phyloP scores from a whole-genome alignment of 768 basidiomycete genomes.

The Xanthoconium stramineum region DNA sequence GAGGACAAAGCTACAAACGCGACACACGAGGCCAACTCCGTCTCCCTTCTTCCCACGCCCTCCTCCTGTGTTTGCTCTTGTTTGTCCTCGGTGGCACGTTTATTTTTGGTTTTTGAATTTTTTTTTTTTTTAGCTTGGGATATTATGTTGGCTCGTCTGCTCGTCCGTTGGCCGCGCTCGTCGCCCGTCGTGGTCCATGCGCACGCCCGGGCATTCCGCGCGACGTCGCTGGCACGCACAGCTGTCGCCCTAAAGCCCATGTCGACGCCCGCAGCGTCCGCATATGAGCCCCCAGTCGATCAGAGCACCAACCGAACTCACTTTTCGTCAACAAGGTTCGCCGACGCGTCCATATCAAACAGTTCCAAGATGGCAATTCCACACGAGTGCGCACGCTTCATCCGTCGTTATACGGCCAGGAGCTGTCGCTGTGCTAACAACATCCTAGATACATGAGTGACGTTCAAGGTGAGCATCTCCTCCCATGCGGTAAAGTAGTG shows the following conservation, averaged over 20 bases:
- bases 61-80: conserved; percentile 15
- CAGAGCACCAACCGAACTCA: conserved; percentile 23
- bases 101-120: not conserved
- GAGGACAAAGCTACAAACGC: conserved; percentile 22
- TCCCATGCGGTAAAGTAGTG: not conserved
- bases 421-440: conserved; percentile 19
- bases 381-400: conserved; percentile 37
- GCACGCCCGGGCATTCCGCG: conserved; percentile 12
- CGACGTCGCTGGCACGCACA: conserved; percentile 6
- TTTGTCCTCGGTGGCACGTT: conserved; percentile 17
- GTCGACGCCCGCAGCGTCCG: not conserved
- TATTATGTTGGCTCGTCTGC: conserved; percentile 23
- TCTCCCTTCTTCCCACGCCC: conserved; percentile 22
- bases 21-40: conserved; percentile 25
- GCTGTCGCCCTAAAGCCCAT: conserved; percentile 15
- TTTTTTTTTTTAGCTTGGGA: not conserved
- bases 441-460: conserved; percentile 42
- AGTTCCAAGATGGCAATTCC: conserved; percentile 40
- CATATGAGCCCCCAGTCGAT: conserved; percentile 11
- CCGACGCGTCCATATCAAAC: conserved; percentile 36
- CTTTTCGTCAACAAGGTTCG: conserved; percentile 28
- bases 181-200: conserved; percentile 10
- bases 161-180: conserved; percentile 21
- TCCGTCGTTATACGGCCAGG: not conserved
- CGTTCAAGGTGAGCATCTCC: conserved; percentile 39